Evolutionary conservation across 2,329 filamentous ascomycete species (phyloP).

Genomic region (Uncinocarpus reesii): DNA sequence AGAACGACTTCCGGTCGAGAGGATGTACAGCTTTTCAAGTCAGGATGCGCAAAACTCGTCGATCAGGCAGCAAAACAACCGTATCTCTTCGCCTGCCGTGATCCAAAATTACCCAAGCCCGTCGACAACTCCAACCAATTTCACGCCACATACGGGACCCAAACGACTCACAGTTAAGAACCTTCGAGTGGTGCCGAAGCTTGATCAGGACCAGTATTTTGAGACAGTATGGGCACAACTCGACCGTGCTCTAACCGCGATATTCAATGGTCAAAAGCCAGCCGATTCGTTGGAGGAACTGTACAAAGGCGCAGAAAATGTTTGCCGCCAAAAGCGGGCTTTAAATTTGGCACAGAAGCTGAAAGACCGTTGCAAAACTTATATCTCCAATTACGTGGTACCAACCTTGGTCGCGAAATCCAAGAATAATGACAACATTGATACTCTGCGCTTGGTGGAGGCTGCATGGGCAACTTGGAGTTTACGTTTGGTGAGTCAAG

Average conservation of each 20-base stretch:
- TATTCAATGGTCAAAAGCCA: constrained; percentile 58
- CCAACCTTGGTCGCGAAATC: constrained; percentile 48
- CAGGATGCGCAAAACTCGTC: constrained; percentile 24
- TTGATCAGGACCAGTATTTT: constrained; percentile 67
- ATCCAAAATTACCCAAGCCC: constrained; percentile 18
- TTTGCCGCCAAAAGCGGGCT: constrained; percentile 69
- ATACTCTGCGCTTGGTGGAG: constrained; percentile 52
- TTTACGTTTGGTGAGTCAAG: constrained; percentile 51
- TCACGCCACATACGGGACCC: constrained; percentile 65
- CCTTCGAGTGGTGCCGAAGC: constrained; percentile 54
- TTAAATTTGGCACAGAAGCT: constrained; percentile 58
- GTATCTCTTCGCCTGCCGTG: not conserved
- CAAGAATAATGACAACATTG: constrained; percentile 48
- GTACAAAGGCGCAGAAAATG: constrained; percentile 82
- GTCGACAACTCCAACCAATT: constrained; percentile 37
- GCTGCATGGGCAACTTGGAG: constrained; percentile 69
- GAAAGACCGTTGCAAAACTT: constrained; percentile 53
- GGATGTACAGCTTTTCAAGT: constrained; percentile 46
- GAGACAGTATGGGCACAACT: constrained; percentile 64
- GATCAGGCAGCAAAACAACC: constrained; percentile 26
- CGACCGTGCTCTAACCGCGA: constrained; percentile 57
- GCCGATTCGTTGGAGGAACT: constrained; percentile 73
- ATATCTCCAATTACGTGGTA: constrained; percentile 50
- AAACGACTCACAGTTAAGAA: constrained; percentile 94
- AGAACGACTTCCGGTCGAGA: constrained; percentile 28